phyloP scores from a whole-genome alignment of 2,329 filamentous ascomycete genomes.

The Penicillium palitans region DNA sequence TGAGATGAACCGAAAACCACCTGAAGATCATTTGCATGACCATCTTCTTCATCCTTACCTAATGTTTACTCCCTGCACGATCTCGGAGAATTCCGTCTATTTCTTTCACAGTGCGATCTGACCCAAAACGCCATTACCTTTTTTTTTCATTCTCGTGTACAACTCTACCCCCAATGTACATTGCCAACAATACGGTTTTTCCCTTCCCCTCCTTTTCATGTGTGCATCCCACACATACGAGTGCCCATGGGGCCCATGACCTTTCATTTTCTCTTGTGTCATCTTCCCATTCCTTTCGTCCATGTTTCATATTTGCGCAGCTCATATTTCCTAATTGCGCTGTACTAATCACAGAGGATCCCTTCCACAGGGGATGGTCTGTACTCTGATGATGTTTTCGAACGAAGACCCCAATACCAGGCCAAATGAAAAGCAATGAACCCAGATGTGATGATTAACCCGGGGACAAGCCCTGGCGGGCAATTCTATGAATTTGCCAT shows the following conservation, averaged over 20 bases:
- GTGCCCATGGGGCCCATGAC: constrained; percentile 12
- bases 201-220: constrained; percentile 11
- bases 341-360: constrained; percentile 20
- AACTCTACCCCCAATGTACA: constrained; percentile 20
- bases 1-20: constrained; percentile 13
- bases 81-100: constrained; percentile 2
- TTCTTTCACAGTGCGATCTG: constrained; percentile 11
- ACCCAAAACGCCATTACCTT: constrained; percentile 19
- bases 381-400: constrained; percentile 20
- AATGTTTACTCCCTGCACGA: constrained; percentile 4
- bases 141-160: constrained; percentile 18
- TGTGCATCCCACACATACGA: constrained; percentile 17
- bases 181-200: constrained; percentile 9
- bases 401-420: constrained; percentile 13
- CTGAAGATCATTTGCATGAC: constrained; percentile 15
- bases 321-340: constrained; percentile 28
- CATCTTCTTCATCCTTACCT: constrained; percentile 15
- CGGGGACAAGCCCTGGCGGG: constrained; percentile 7
- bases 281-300: constrained; percentile 15
- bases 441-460: constrained; percentile 35
- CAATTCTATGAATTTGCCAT: constrained; percentile 6
- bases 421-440: constrained; percentile 34
- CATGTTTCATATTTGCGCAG: constrained; percentile 28
- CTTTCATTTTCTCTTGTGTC: constrained; percentile 12
- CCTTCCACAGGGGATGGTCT: constrained; percentile 11